Percentiles rank a stretch among this genome's conserved stretches.
Conservation (phyloP, 306 rosid genomes). For the Sicyos edulis region DNA sequence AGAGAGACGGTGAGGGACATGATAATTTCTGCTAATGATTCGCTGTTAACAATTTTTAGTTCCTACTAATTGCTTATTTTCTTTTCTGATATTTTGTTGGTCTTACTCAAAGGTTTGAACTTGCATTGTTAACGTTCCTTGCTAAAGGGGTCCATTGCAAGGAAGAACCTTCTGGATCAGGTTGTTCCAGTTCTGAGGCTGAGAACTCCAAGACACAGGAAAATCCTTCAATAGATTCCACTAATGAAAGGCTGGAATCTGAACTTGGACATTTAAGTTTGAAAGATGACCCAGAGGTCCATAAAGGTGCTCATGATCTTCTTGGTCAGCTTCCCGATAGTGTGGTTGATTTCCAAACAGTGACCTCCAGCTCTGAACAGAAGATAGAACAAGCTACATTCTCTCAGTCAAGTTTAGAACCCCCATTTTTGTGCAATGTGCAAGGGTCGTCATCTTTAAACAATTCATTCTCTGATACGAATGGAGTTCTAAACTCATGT, state of each 20-base stretch:
- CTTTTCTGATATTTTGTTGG: conserved; percentile 20
- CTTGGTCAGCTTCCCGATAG: conserved; percentile 57
- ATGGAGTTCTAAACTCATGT: conserved; percentile 47
- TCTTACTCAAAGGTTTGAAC: conserved; percentile 53
- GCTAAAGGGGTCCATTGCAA: conserved; percentile 60
- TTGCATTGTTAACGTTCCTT: conserved; percentile 68
- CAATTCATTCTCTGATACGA: conserved; percentile 41
- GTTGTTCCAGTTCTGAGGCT: conserved; percentile 52
- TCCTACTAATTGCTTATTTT: conserved; percentile 22
- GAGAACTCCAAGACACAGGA: conserved; percentile 51
- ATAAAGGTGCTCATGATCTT: conserved; percentile 36
- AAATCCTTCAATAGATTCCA: conserved; percentile 38
- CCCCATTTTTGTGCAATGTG: conserved; percentile 50
- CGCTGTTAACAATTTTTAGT: conserved; percentile 29
- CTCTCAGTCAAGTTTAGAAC: conserved; percentile 48
- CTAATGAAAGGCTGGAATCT: conserved; percentile 51
- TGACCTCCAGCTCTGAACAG: conserved; percentile 48
- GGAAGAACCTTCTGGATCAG: conserved; percentile 61
- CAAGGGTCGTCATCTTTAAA: conserved; percentile 58
- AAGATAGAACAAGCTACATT: conserved; percentile 44
- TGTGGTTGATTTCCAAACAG: conserved; percentile 46
- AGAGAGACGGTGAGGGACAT: conserved; percentile 67
- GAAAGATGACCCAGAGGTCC: conserved; percentile 48
- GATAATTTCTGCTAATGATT: conserved; percentile 22
- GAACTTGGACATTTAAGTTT: conserved; percentile 49